Evolutionary conservation across 2,329 filamentous ascomycete species (phyloP).

Genomic region (Rhytidhysteron rufulum): DNA sequence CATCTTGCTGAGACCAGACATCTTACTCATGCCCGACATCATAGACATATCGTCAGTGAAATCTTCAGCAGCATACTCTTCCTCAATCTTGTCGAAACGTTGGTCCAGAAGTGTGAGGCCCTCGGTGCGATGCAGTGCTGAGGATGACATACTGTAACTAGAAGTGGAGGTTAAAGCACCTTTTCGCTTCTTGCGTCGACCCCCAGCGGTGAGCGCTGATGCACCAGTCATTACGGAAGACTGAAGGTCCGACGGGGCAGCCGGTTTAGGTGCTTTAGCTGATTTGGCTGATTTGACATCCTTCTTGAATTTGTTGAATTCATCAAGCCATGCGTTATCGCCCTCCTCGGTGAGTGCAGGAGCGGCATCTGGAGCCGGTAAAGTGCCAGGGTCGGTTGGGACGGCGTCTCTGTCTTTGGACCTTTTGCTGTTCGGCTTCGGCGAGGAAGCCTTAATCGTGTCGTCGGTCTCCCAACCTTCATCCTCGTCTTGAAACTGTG

Average conservation of each 20-base stretch:
- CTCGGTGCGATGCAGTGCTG: slow-evolving; percentile 81
- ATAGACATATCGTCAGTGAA: slow-evolving; percentile 44
- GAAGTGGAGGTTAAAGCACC: slow-evolving; percentile 86
- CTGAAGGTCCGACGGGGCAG: slow-evolving; percentile 61
- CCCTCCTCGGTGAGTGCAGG: slow-evolving; percentile 38
- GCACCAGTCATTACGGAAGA: slow-evolving; percentile 68
- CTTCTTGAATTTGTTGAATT: slow-evolving; percentile 93
- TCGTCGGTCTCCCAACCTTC: slow-evolving; percentile 94
- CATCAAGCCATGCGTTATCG: slow-evolving; percentile 81
- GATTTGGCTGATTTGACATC: slow-evolving; percentile 53
- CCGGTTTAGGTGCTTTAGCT: slow-evolving; percentile 34
- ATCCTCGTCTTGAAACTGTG: slow-evolving; percentile 51
- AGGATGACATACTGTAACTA: slow-evolving; percentile 88
- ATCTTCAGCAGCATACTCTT: slow-evolving; percentile 60
- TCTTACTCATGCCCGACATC: slow-evolving; percentile 47
- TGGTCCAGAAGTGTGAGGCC: slow-evolving; percentile 80
- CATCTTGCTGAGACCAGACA: slow-evolving; percentile 46
- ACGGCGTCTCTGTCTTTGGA: slow-evolving; percentile 19
- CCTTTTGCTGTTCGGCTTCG: slow-evolving; percentile 39
- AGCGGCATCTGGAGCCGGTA: slow-evolving; percentile 30
- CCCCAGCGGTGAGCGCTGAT: slow-evolving; percentile 65
- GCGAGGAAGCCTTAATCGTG: slow-evolving; percentile 66
- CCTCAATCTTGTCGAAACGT: slow-evolving; percentile 86
- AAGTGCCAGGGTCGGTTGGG: slow-evolving; percentile 48
- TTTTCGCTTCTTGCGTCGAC: slow-evolving; percentile 89